Evolutionary conservation across 352 stramenopile species (phyloP).

Genomic region (Globisporangium nagaii): DNA sequence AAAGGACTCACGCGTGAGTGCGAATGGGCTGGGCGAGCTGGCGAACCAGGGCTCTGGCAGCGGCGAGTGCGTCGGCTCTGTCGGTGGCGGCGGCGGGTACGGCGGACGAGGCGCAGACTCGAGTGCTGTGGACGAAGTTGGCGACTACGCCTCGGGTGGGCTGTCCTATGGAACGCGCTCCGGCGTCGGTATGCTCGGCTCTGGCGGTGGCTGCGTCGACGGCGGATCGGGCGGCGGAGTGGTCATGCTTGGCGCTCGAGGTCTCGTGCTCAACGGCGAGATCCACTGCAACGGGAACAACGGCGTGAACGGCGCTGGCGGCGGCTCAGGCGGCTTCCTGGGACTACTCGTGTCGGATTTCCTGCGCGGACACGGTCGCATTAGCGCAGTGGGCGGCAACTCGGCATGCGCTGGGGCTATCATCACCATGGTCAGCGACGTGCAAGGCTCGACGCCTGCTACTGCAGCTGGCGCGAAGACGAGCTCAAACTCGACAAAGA

Average conservation of each 20-base stretch:
- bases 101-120: constrained; percentile 69
- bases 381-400: constrained; percentile 66
- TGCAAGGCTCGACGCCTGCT: constrained; percentile 5
- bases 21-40: constrained; percentile 54
- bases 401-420: constrained; percentile 45
- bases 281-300: constrained; percentile 65
- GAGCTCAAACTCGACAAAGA: constrained; percentile 17
- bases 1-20: constrained; percentile 32
- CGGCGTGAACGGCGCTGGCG: constrained; percentile 47
- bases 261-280: constrained; percentile 62
- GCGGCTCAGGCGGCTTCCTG: constrained; percentile 71
- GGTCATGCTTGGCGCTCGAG: constrained; percentile 52
- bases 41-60: constrained; percentile 61
- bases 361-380: constrained; percentile 47
- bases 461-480: constrained; percentile 17
- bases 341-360: constrained; percentile 54
- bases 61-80: constrained; percentile 46
- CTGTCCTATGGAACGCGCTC: constrained; percentile 62
- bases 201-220: constrained; percentile 60
- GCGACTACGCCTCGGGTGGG: constrained; percentile 58
- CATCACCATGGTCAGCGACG: constrained; percentile 16
- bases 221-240: constrained; percentile 65
- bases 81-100: constrained; percentile 66
- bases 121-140: constrained; percentile 37
- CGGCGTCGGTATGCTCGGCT: constrained; percentile 63